Evolutionary conservation across 768 basidiomycete genomes (phyloP), one percentile per base, ranked within the genome.

Genomic region (Trametopsis cervina): DNA sequence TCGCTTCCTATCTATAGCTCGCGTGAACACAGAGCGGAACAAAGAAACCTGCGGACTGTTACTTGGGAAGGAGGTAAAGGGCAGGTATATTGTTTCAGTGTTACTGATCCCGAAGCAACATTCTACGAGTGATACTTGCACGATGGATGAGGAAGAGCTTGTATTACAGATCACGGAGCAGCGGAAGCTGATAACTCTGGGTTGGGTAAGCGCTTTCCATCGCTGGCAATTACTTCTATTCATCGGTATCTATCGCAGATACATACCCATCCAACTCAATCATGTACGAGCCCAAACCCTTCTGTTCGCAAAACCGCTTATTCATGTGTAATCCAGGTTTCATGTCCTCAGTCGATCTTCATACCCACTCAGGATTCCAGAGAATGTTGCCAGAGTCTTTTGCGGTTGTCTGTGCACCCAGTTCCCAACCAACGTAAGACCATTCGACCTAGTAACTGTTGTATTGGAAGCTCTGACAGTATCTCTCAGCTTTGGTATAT

Each of bases 271-370:
- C 91, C 91, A 1, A 85, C 89, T 4, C 91, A 93, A 55, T 84
- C 85, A 46, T 92, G 90, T 83, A 53, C 50, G 80, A 71, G 7
- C n/a, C 26, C 36, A 49, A 6, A 21, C 37, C 51, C 17, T 36
- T 24, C 12, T 40, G 44, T 40, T 21, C 5, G 9, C 27, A 20
- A 18, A 44, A 44, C 9, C 15, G 29, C 9, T n/a, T 33, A 33
- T 33, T 52, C 4, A 45, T 24, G 18, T 2, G 4, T 18, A 33
- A 6, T 22, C 9, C 47, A 85, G 82, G 82, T 64, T 96, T 96
- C 69, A 91, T 95, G 87, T 93, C 91, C 4, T 94, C 91, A 6
- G 83, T 94, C 15, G 92, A 95, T 63, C 65, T 96, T 18, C 92
- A 96, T 57, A 94, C 91, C 2, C 92, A 94, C 63, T 82, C 87